These are phyloP conservation scores for Diaporthe caulivora DNA, from an alignment of 2,329 filamentous ascomycete genomes.

Conservation along the genomic window DNA sequence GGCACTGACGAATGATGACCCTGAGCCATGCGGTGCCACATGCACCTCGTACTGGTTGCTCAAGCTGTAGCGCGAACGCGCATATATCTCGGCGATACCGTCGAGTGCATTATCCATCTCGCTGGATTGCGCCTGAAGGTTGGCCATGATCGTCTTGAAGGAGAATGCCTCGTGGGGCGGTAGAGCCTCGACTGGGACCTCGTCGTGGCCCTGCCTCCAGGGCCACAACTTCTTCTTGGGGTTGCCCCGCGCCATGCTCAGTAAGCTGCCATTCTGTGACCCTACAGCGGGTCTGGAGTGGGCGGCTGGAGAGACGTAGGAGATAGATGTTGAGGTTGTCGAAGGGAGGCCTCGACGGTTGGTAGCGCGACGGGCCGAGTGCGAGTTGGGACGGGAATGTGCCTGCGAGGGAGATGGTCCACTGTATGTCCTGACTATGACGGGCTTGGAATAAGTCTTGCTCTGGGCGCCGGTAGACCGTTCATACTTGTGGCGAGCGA, in stretches of 20 bases:
- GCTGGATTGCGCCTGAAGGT: constrained; percentile 57
- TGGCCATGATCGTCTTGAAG: constrained; percentile 73
- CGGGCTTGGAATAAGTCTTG: constrained; percentile 74
- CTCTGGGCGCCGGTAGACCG: constrained; percentile 68
- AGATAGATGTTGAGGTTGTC: constrained; percentile 44
- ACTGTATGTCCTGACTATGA: constrained; percentile 74
- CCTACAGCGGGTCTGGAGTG: constrained; percentile 45
- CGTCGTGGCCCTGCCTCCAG: constrained; percentile 44
- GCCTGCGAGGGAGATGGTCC: constrained; percentile 55
- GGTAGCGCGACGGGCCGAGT: constrained; percentile 46
- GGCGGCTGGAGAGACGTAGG: constrained; percentile 44
- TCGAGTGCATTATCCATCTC: constrained; percentile 67
- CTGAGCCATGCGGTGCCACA: constrained; percentile 71
- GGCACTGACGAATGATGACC: constrained; percentile 58
- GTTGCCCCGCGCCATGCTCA: constrained; percentile 60
- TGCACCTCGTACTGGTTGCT: constrained; percentile 78
- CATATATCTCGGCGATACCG: constrained; percentile 76
- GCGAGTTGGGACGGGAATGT: constrained; percentile 43
- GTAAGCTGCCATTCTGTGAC: constrained; percentile 53
- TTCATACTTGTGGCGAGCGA: constrained; percentile 64
- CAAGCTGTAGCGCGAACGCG: constrained; percentile 72
- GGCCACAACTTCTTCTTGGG: constrained; percentile 51
- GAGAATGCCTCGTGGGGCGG: constrained; percentile 74
- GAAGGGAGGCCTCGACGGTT: constrained; percentile 49
- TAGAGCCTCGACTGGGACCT: constrained; percentile 56